phyloP scores from a whole-genome alignment of 2,329 filamentous ascomycete species.

The Westerdykella aurantiaca region DNA sequence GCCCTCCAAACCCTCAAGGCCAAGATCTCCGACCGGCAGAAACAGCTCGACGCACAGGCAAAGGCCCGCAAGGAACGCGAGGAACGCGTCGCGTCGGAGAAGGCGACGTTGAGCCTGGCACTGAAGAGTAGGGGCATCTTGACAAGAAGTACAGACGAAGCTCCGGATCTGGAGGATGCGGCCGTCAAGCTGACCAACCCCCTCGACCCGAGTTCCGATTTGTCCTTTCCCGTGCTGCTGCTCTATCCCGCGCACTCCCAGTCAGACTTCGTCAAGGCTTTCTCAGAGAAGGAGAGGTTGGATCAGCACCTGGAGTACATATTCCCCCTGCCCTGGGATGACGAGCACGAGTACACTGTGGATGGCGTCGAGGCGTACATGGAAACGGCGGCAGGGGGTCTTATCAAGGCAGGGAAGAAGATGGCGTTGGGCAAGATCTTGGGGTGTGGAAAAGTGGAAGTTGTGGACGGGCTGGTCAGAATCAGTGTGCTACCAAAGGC shows the following conservation, averaged over 20 bases:
- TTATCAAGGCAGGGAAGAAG: constrained; percentile 88
- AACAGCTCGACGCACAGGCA: constrained; percentile 51
- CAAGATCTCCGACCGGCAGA: constrained; percentile 58
- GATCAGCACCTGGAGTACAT: constrained; percentile 77
- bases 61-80: constrained; percentile 52
- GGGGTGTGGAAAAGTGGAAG: constrained; percentile 69
- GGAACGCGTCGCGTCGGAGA: constrained; percentile 52
- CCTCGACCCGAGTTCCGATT: constrained; percentile 62
- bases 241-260: constrained; percentile 79
- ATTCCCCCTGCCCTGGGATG: constrained; percentile 84
- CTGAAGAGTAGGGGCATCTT: constrained; percentile 67
- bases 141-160: constrained; percentile 59
- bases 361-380: constrained; percentile 77
- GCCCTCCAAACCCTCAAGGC: constrained; percentile 57
- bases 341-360: constrained; percentile 57
- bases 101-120: constrained; percentile 45
- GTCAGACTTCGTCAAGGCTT: constrained; percentile 85
- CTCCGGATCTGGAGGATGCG: constrained; percentile 86
- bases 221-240: constrained; percentile 74
- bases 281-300: constrained; percentile 69
- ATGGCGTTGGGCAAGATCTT: constrained; percentile 70
- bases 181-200: constrained; percentile 64
- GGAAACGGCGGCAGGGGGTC: constrained; percentile 70
- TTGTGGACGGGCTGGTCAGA: constrained; percentile 78
- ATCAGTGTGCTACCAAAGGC: constrained; percentile 74